phyloP scores from a whole-genome alignment of 1,139 yeast species.

The Taphrina flavorubra region DNA sequence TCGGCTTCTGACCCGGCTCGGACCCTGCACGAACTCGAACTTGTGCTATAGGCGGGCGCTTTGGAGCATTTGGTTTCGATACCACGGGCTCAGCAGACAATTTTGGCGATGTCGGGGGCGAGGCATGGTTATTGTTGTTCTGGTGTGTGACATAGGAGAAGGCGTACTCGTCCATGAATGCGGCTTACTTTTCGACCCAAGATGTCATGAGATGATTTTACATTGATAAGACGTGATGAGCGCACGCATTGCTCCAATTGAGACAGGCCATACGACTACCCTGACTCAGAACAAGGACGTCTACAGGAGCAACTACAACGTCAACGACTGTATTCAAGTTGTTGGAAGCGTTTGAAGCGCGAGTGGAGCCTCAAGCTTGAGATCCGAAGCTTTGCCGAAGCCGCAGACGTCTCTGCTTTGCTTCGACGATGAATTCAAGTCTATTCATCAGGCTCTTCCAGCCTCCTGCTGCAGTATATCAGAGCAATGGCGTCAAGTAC shows the following conservation, averaged over 20 bases:
- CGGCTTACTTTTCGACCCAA: too few relatives aligned
- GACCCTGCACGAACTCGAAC: slow-evolving; percentile 19
- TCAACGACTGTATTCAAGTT: too few relatives aligned
- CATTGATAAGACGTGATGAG: too few relatives aligned
- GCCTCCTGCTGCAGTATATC: background rate
- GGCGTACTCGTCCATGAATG: slow-evolving; percentile 36
- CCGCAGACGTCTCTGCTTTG: background rate
- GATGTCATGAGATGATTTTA: too few relatives aligned
- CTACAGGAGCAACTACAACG: too few relatives aligned
- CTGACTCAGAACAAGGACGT: too few relatives aligned
- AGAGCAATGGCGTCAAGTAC: background rate
- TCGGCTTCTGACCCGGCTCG: background rate
- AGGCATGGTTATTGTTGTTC: background rate
- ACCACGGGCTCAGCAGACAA: background rate
- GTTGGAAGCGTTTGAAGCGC: background rate
- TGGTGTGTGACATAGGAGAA: slow-evolving; percentile 32
- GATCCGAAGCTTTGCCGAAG: background rate
- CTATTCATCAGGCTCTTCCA: too few relatives aligned
- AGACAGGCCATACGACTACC: background rate
- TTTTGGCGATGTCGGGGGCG: slow-evolving; percentile 15
- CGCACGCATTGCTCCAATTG: background rate
- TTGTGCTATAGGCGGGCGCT: slow-evolving; percentile 16
- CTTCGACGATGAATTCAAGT: too few relatives aligned
- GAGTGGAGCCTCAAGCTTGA: slow-evolving; percentile 4
- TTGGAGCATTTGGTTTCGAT: slow-evolving; percentile 6